Conservation (phyloP, 305 asterid genomes). For the Solanum aculeatissimum region DNA sequence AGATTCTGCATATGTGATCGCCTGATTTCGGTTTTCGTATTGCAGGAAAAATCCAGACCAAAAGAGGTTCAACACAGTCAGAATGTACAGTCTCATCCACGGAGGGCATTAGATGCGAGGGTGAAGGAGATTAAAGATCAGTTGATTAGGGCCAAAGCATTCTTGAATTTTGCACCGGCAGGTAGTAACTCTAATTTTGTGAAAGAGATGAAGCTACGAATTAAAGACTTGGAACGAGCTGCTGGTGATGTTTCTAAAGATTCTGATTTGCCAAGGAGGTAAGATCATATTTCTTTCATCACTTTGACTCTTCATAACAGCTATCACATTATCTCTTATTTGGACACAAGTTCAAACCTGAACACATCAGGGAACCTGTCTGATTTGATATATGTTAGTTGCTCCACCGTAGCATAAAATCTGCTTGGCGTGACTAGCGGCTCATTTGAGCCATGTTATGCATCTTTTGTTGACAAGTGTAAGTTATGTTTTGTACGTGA, state of each 20-base stretch:
- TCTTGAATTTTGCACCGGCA: slow-evolving; percentile 44
- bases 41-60: slow-evolving; percentile 33
- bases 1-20: neutral
- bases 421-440: neutral
- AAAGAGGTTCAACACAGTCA: slow-evolving; percentile 17
- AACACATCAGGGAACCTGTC: neutral
- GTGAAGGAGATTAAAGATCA: slow-evolving; percentile 77
- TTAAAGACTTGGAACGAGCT: slow-evolving; percentile 67
- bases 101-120: slow-evolving; percentile 43
- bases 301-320: neutral
- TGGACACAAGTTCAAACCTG: neutral
- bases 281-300: neutral
- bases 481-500: neutral
- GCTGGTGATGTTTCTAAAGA: slow-evolving; percentile 45
- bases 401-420: neutral
- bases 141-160: slow-evolving; percentile 66
- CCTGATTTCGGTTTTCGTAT: slow-evolving; percentile 10
- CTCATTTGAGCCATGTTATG: neutral
- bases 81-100: slow-evolving; percentile 17
- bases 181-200: slow-evolving; percentile 62
- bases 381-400: neutral
- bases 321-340: neutral
- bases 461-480: neutral
- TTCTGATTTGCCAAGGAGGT: slow-evolving; percentile 65
- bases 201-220: slow-evolving; percentile 73